phyloP scores from a whole-genome alignment of 768 basidiomycete genomes.

The Lactifluus echinatus region DNA sequence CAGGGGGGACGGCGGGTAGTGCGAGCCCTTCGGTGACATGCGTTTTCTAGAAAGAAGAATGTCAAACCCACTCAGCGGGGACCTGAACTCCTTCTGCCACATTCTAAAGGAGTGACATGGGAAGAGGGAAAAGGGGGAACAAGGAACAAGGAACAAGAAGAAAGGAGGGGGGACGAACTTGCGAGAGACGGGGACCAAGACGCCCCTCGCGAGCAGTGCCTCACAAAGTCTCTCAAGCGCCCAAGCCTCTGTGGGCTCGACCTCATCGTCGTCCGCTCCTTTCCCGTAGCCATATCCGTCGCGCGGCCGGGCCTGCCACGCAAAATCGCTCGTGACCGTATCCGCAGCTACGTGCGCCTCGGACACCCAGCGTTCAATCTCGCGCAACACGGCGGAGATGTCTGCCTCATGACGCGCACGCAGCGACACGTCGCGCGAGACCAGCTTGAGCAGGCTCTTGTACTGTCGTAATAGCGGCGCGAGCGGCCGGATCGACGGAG shows the following conservation, averaged over 20 bases:
- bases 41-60: conserved; percentile 42
- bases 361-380: conserved; percentile 70
- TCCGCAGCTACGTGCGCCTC: conserved; percentile 62
- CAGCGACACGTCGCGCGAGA: conserved; percentile 57
- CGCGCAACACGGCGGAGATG: conserved; percentile 42
- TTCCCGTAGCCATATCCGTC: background rate
- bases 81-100: background rate
- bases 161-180: conserved; percentile 43
- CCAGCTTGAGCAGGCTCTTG: conserved; percentile 56
- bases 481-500: conserved; percentile 43
- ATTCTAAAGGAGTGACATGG: background rate
- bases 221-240: conserved; percentile 63
- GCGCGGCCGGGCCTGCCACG: conserved; percentile 39
- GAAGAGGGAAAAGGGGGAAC: background rate
- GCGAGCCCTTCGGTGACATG: conserved; percentile 31
- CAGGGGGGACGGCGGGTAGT: conserved; percentile 43
- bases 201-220: conserved; percentile 58
- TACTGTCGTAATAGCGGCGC: conserved; percentile 64
- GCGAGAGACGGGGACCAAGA: conserved; percentile 73
- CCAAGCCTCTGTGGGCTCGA: conserved; percentile 52
- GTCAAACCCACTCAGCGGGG: background rate
- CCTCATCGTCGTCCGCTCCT: conserved; percentile 29
- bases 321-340: conserved; percentile 32
- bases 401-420: conserved; percentile 41
- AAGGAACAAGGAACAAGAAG: too few relatives aligned